phyloP scores from a whole-genome alignment of 495 filamentous ascomycete species.

The Cladorrhinum samala region DNA sequence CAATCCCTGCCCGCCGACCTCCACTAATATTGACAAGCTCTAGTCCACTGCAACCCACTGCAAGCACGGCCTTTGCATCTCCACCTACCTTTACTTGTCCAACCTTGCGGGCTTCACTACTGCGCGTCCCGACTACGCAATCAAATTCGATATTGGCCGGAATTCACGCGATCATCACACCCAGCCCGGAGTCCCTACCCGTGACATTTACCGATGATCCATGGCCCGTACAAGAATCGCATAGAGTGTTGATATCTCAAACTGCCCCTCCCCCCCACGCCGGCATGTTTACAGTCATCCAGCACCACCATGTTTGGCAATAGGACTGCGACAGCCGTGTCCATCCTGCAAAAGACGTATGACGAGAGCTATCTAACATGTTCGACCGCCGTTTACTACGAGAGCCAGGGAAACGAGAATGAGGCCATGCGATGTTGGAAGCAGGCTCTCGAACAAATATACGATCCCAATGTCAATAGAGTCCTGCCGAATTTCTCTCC shows the following conservation, averaged over 20 bases:
- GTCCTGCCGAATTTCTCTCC: constrained; percentile 63
- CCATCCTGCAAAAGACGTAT: constrained; percentile 92
- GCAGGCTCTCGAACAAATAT: constrained; percentile 83
- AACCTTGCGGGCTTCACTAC: not conserved
- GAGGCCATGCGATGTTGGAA: constrained; percentile 93
- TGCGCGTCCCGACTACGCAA: not conserved
- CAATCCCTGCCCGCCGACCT: not conserved
- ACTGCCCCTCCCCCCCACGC: too few species aligned
- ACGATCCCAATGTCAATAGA: constrained; percentile 76
- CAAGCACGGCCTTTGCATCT: not conserved
- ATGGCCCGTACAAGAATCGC: too few species aligned
- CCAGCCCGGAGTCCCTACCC: too few species aligned
- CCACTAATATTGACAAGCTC: not conserved
- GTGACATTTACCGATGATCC: too few species aligned
- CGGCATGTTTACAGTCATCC: constrained; percentile 11
- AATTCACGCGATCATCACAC: too few species aligned
- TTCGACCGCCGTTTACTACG: constrained; percentile 93
- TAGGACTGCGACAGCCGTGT: constrained; percentile 52
- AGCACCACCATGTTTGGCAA: constrained; percentile 63
- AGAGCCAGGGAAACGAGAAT: constrained; percentile 87
- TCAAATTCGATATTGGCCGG: constrained; percentile 4
- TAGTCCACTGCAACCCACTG: constrained; percentile 1
- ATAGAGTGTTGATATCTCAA: too few species aligned
- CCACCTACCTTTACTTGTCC: not conserved
- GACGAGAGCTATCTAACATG: constrained; percentile 91